Evolutionary conservation across 2,329 filamentous ascomycete genomes (phyloP).

Genomic region (Xylariaceae sp.): DNA sequence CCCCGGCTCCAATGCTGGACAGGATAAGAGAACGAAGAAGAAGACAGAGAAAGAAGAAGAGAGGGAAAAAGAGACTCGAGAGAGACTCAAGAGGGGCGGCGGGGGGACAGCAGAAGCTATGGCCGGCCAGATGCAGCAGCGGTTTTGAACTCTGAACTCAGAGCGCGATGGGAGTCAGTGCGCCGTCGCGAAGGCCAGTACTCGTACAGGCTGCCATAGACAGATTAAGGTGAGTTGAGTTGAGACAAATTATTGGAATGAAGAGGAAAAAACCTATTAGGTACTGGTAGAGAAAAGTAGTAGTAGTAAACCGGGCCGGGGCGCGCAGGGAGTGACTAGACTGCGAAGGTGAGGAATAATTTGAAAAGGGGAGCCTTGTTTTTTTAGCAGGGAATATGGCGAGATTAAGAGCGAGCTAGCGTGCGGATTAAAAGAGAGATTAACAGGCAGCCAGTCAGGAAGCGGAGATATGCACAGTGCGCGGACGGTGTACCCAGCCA

Average conservation of each 20-base stretch:
- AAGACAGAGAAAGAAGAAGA: slow-evolving; percentile 16
- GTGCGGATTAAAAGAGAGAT: slow-evolving; percentile 17
- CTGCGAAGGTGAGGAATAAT: slow-evolving; percentile 29
- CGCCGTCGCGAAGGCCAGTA: slow-evolving; percentile 16
- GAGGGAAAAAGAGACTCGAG: slow-evolving; percentile 13
- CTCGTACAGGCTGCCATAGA: slow-evolving; percentile 18
- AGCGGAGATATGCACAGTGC: slow-evolving; percentile 17
- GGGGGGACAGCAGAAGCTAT: slow-evolving; percentile 18
- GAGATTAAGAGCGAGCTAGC: slow-evolving; percentile 26
- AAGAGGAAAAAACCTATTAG: slow-evolving; percentile 15
- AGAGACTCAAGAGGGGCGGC: background rate
- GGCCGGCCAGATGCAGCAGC: slow-evolving; percentile 23
- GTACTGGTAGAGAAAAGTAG: slow-evolving; percentile 20
- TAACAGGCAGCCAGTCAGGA: slow-evolving; percentile 22
- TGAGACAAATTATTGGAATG: slow-evolving; percentile 18
- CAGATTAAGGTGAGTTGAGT: slow-evolving; percentile 1
- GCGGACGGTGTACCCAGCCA: background rate
- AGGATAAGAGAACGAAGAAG: background rate
- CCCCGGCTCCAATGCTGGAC: slow-evolving; percentile 14
- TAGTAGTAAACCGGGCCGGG: slow-evolving; percentile 13
- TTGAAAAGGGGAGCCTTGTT: slow-evolving; percentile 33
- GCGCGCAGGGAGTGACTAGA: slow-evolving; percentile 20
- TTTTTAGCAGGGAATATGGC: slow-evolving; percentile 22
- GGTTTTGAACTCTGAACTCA: slow-evolving; percentile 10
- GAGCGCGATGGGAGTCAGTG: slow-evolving; percentile 22